Evolutionary conservation across 2,329 filamentous ascomycete species (phyloP), one percentile per base, ranked within the genome.

Genomic region (Fusarium sp.): DNA sequence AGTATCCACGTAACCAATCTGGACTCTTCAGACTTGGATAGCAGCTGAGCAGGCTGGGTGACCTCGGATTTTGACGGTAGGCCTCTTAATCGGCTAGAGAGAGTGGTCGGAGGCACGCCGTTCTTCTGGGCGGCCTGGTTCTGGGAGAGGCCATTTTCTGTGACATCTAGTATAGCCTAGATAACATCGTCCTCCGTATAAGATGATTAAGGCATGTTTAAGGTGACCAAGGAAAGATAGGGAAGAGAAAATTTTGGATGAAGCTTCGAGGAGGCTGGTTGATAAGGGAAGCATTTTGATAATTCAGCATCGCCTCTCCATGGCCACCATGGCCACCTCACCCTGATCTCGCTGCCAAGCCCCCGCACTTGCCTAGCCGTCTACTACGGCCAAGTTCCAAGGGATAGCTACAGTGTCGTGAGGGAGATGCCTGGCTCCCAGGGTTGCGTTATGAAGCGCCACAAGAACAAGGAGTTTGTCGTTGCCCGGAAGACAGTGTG

Each of bases 91-190:
- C 63, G 31, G 52, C 27, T 40, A 7, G 25, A 31, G 10, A 70
- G 58, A 60, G 40, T 69, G 7, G n/a, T 42, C 25, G 18, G 40
- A 45, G 59, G 67, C 14, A 69, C 31, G 6, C 50, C 52, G 10
- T 27, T 20, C 25, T 56, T 70, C 63, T 70, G 50, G 31, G 63
- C 50, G 29, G 63, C 25, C 47, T 52, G 22, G n/a, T 18, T 18
- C 27, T 47, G 58, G 4, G 63, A 69, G n/a, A 66, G 40, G 27
- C 62, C 57, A 14, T 66, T 69, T 59, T 69, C 63, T 31, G 57
- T 66, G 35, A 69, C 38, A 66, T 69, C 57, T 13, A 66, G 35
- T 59, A 69, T 59, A 4, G 63, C 63, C n/a, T 69, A 50, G 27
- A 27, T 35, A 20, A 69, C 36, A 5, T 47, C 29, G 14, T 63